phyloP scores from a whole-genome alignment of 73 alveolate genomes.

The Paramecium octaurelia region DNA sequence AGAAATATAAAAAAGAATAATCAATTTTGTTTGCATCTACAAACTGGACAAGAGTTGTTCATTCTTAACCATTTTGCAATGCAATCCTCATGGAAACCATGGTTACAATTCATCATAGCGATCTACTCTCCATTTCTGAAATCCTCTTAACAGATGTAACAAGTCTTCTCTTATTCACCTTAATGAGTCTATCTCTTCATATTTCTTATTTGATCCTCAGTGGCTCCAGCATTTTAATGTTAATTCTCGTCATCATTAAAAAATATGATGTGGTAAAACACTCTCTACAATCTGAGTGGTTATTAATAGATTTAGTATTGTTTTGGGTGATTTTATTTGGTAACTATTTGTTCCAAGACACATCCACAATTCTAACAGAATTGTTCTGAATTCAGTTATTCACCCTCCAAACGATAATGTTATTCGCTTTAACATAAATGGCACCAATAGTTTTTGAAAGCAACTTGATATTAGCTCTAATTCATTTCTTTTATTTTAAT shows the following conservation, averaged over 20 bases:
- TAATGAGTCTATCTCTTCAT: conserved; percentile 61
- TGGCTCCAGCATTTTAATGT: conserved; percentile 21
- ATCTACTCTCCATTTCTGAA: conserved; percentile 70
- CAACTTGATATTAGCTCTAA: background rate
- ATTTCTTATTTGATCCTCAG: background rate
- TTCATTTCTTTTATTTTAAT: background rate
- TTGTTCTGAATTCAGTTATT: background rate
- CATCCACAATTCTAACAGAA: conserved; percentile 11
- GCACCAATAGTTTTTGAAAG: conserved; percentile 13
- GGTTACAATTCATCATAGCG: conserved; percentile 80
- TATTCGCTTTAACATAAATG: background rate
- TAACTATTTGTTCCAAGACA: background rate
- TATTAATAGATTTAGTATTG: background rate
- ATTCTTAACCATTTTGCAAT: conserved; percentile 87
- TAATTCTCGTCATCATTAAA: background rate
- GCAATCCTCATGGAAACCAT: conserved; percentile 79
- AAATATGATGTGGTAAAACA: background rate
- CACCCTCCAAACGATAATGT: background rate
- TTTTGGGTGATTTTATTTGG: background rate
- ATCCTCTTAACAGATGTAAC: conserved; percentile 86
- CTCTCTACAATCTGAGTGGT: background rate
- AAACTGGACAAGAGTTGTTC: conserved; percentile 95
- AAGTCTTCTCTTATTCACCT: conserved; percentile 68
- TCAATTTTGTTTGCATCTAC: conserved; percentile 71
- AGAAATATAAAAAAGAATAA: background rate